Base-by-base conservation (phyloP, 139 green algal genomes). In the Ettlia oleoabundans region DNA sequence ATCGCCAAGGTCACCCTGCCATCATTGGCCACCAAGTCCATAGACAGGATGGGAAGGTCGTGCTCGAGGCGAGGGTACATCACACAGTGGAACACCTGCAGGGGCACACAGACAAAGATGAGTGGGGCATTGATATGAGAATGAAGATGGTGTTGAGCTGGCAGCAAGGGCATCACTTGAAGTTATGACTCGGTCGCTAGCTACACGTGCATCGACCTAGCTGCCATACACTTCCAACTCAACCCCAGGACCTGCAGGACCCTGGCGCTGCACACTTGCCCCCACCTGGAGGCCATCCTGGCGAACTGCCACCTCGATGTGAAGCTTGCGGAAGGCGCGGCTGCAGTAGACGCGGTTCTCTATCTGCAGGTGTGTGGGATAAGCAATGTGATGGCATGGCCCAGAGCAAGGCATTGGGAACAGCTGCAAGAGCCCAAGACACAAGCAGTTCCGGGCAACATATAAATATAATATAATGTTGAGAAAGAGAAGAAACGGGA, bases 281-380 rank as follows among this genome's bases (percentile, higher is more conserved):
- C n/a, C n/a, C n/a, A 84, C 91, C 82, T 96, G 87, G 82, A 97
- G 76, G 5, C 90, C 91, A 67, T 96, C 93, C 80, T 96, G 92
- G n/a, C 91, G 81, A 22, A 71, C 38, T 0, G 86, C 91, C 33
- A 95, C 72, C 88, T 97, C 94, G n/a, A 96, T 61, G 82, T 97
- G 94, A 75, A 96, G 82, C 88, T 96, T 96, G 47, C 94, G 83
- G 86, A 96, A 96, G n/a, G 87, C 90, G 2, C 75, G 69, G 55
- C 37, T 61, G 21, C 22, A 70, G 55, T 80, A 80, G 10, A 55
- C 74, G 1, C 74, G 74, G 55, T 80, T 80, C 74, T 80, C 74
- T 1, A 80, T 5, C 74, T 83, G 64, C 76, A 95, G 91, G 88
- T 21, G 4, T 47, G 9, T 21, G 35, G 26, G 65, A 4, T 28